Evolutionary conservation across 352 stramenopile species (phyloP).

Genomic region (Pseudoperonospora humuli): DNA sequence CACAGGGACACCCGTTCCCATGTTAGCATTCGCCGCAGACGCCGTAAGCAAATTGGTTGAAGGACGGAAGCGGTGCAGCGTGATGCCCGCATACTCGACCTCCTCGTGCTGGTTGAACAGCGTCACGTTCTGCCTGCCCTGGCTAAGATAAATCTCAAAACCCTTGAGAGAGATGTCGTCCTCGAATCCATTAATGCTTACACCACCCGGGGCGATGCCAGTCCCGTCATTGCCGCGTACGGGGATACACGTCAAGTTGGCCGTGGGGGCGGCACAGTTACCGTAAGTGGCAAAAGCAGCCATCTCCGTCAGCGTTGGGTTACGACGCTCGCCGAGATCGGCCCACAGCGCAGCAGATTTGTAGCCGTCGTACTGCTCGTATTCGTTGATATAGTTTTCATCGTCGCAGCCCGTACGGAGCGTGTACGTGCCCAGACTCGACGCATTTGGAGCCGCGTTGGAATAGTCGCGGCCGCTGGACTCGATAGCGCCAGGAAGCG

Average conservation of each 20-base stretch:
- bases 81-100: constrained; percentile 38
- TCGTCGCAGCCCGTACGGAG: constrained; percentile 47
- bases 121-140: constrained; percentile 56
- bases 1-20: constrained; percentile 41
- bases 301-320: constrained; percentile 44
- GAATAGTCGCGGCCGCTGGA: constrained; percentile 48
- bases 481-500: constrained; percentile 46
- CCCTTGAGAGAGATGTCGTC: constrained; percentile 27
- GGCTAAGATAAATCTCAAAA: constrained; percentile 42
- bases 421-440: constrained; percentile 31
- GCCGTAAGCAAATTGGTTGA: constrained; percentile 27
- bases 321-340: constrained; percentile 30
- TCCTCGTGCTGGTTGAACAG: constrained; percentile 36
- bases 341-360: constrained; percentile 33
- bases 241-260: constrained; percentile 50
- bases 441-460: constrained; percentile 15
- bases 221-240: constrained; percentile 49
- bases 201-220: constrained; percentile 35
- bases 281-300: constrained; percentile 39
- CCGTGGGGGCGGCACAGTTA: constrained; percentile 36
- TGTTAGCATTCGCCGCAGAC: constrained; percentile 13
- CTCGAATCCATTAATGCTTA: constrained; percentile 40
- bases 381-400: constrained; percentile 44
- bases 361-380: constrained; percentile 44
- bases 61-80: constrained; percentile 44